Evolutionary conservation across 2,329 filamentous ascomycete species (phyloP).

Genomic region (Colletotrichum tropicale): DNA sequence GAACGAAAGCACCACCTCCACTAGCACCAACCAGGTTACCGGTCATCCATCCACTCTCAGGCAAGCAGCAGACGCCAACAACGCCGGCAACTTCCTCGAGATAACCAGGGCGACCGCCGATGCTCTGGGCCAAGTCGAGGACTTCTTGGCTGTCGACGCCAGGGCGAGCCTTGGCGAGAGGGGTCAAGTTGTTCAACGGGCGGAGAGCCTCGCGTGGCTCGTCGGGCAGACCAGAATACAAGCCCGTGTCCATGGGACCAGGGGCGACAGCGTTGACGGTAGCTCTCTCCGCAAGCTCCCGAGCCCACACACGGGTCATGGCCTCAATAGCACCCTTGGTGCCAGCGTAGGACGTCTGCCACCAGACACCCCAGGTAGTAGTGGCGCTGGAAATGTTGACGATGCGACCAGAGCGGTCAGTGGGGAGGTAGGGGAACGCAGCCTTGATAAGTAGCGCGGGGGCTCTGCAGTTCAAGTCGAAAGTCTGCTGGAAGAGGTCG

Average conservation of each 20-base stretch:
- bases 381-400: slow-evolving; percentile 56
- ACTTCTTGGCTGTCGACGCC: slow-evolving; percentile 28
- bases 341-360: slow-evolving; percentile 47
- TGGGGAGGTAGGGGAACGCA: slow-evolving; percentile 69
- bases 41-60: slow-evolving; percentile 71
- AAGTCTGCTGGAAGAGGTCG: slow-evolving; percentile 73
- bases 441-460: slow-evolving; percentile 81
- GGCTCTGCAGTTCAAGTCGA: slow-evolving; percentile 81
- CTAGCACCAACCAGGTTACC: slow-evolving; percentile 75
- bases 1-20: slow-evolving; percentile 43
- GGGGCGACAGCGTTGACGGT: slow-evolving; percentile 64
- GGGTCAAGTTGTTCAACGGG: slow-evolving; percentile 47
- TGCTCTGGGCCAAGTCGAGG: slow-evolving; percentile 50
- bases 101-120: slow-evolving; percentile 58
- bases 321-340: slow-evolving; percentile 63
- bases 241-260: slow-evolving; percentile 44
- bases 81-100: slow-evolving; percentile 72
- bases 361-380: slow-evolving; percentile 27
- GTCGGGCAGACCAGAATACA: slow-evolving; percentile 58
- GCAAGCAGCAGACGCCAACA: slow-evolving; percentile 72
- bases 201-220: slow-evolving; percentile 43
- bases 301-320: slow-evolving; percentile 63
- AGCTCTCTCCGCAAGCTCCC: slow-evolving; percentile 55
- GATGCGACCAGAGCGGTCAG: slow-evolving; percentile 64
- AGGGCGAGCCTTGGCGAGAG: slow-evolving; percentile 42